Percentiles rank a stretch among this genome's conserved stretches.
Conservation (phyloP, 2,329 filamentous ascomycete genomes). For the Penicillium hordei region DNA sequence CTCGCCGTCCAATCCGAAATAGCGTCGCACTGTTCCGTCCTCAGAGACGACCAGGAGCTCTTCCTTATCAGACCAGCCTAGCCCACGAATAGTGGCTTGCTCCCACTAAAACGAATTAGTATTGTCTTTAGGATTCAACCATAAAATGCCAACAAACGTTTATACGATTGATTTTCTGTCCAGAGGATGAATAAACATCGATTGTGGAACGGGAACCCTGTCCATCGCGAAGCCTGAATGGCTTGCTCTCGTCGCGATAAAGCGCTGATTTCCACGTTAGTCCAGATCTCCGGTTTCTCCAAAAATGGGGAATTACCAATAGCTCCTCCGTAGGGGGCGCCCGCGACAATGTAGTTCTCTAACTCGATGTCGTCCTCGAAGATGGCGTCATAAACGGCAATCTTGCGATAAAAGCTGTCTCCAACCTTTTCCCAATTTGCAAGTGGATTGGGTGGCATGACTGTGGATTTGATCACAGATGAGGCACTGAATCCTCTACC, state of each 20-base stretch:
- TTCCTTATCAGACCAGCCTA: constrained; percentile 97
- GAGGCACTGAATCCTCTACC: constrained; percentile 1
- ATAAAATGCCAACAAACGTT: constrained; percentile 45
- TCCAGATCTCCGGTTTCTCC: not conserved
- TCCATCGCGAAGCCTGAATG: constrained; percentile 72
- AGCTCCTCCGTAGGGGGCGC: constrained; percentile 90
- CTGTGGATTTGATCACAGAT: constrained; percentile 11
- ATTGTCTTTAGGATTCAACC: not conserved
- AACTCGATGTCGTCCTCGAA: constrained; percentile 93
- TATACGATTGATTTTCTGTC: constrained; percentile 80
- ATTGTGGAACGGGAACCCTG: constrained; percentile 77
- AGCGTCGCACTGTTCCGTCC: constrained; percentile 88
- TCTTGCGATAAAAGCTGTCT: constrained; percentile 92
- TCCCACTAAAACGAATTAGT: constrained; percentile 66
- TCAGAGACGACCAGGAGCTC: constrained; percentile 82
- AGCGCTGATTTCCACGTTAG: constrained; percentile 52
- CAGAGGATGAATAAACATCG: constrained; percentile 90
- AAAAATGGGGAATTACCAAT: constrained; percentile 63
- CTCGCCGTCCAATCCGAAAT: constrained; percentile 87
- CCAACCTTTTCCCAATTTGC: constrained; percentile 94
- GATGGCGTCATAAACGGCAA: constrained; percentile 85
- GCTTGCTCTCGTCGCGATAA: constrained; percentile 85
- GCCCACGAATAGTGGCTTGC: constrained; percentile 77
- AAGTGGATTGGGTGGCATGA: constrained; percentile 62
- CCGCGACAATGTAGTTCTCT: constrained; percentile 88